Evolutionary conservation across 2,329 filamentous ascomycete genomes (phyloP).

Genomic region (Epichloe baconii): DNA sequence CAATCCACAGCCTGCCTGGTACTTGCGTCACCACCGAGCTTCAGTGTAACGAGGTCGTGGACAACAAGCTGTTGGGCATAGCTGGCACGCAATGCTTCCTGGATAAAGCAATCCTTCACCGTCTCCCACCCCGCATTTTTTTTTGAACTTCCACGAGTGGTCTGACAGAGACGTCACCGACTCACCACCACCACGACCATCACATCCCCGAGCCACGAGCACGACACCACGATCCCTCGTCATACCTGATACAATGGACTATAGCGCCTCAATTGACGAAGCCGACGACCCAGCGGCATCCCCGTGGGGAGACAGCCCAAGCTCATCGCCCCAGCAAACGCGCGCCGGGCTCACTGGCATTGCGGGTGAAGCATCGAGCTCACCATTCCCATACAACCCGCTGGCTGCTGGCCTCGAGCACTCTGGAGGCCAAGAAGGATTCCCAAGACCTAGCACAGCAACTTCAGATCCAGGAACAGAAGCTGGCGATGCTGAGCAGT

Average conservation of each 20-base stretch:
- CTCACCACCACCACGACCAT: neutral
- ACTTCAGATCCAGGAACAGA: constrained; percentile 32
- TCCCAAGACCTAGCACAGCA: constrained; percentile 33
- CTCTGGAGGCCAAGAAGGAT: constrained; percentile 25
- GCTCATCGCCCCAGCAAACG: constrained; percentile 34
- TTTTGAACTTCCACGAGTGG: neutral
- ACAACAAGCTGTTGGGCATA: neutral
- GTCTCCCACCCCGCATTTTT: neutral
- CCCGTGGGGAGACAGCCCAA: constrained; percentile 43
- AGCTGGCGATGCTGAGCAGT: constrained; percentile 22
- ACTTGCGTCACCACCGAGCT: neutral
- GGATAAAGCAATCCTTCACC: neutral
- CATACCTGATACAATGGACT: constrained; percentile 35
- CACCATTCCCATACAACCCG: constrained; percentile 31
- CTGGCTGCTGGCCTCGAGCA: constrained; percentile 28
- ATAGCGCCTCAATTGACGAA: constrained; percentile 42
- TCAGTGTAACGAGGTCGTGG: neutral
- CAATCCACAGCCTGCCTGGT: neutral
- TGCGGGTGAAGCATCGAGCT: constrained; percentile 25
- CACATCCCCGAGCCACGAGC: neutral
- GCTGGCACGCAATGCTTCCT: neutral
- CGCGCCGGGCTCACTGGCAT: constrained; percentile 29
- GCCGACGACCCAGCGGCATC: constrained; percentile 39
- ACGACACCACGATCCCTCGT: neutral
- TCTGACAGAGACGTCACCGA: neutral